Percentiles rank a stretch among this genome's conserved stretches.
These are phyloP conservation scores for Pilobolus umbonatus DNA, from an alignment of 192 early-diverging fungal genomes.

Conservation along the genomic window DNA sequence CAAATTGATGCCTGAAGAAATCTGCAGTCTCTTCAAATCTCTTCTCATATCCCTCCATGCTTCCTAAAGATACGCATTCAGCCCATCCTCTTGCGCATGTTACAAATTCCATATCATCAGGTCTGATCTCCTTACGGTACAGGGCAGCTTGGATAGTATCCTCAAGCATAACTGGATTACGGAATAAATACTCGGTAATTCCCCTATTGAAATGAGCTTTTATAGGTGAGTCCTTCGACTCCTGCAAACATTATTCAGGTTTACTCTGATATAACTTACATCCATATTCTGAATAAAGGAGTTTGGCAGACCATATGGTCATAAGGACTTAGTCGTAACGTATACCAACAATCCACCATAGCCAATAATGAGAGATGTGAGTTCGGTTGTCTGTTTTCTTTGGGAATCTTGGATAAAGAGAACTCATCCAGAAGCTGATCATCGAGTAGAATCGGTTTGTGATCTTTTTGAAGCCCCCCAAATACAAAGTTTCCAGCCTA, in stretches of 20 bases:
- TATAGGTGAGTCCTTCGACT: background rate
- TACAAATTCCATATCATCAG: slow-evolving; percentile 87
- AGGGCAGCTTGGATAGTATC: slow-evolving; percentile 84
- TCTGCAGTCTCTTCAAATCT: slow-evolving; percentile 79
- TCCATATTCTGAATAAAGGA: slow-evolving; percentile 88
- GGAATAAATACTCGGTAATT: slow-evolving; percentile 90
- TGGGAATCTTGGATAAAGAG: slow-evolving; percentile 79
- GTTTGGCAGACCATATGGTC: slow-evolving; percentile 95
- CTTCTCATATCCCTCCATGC: slow-evolving; percentile 76
- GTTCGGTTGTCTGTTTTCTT: slow-evolving; percentile 67
- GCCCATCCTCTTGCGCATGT: slow-evolving; percentile 92
- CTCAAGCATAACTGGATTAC: slow-evolving; percentile 75
- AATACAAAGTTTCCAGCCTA: slow-evolving; percentile 87
- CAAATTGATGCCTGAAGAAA: slow-evolving; percentile 73
- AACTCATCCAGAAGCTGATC: slow-evolving; percentile 83
- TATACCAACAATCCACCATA: slow-evolving; percentile 94
- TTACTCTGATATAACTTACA: slow-evolving; percentile 37
- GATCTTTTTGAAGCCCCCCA: slow-evolving; percentile 54
- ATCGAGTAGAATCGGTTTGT: slow-evolving; percentile 68
- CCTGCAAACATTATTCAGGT: background rate
- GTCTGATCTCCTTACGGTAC: slow-evolving; percentile 63
- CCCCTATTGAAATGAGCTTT: slow-evolving; percentile 48
- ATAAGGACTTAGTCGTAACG: slow-evolving; percentile 81
- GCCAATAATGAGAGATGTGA: slow-evolving; percentile 92
- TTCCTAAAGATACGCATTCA: slow-evolving; percentile 79